Percentiles rank a stretch among this genome's conserved stretches.
Evolutionary conservation across 2,329 filamentous ascomycete genomes (phyloP).

Genomic region (Fusarium illudens): DNA sequence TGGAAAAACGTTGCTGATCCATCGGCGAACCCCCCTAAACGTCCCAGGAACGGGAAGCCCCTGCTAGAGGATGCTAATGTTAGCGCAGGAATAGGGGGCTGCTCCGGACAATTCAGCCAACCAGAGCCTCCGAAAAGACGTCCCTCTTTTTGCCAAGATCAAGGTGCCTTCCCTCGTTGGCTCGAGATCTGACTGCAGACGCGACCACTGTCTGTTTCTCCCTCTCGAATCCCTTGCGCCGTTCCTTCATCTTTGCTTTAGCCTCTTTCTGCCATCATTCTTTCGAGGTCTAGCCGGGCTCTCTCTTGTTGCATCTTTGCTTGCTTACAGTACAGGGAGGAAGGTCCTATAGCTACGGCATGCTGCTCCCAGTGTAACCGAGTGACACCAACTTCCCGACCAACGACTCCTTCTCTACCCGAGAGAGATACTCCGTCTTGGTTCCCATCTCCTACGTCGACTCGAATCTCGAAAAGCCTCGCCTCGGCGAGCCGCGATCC

Average conservation of each 20-base stretch:
- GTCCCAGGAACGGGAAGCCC: conserved; percentile 2
- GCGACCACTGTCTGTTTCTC: neutral
- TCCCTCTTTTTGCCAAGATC: neutral
- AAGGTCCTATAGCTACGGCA: conserved; percentile 12
- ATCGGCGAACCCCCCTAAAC: neutral
- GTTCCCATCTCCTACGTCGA: neutral
- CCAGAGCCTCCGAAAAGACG: conserved; percentile 11
- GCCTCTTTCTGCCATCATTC: neutral
- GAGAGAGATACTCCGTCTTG: neutral
- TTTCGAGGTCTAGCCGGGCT: neutral
- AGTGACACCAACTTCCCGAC: conserved; percentile 16
- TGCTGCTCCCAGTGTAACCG: conserved; percentile 15
- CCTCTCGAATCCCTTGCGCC: neutral
- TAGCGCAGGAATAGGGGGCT: conserved; percentile 7
- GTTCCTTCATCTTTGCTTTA: neutral
- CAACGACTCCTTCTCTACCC: conserved; percentile 1
- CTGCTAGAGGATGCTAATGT: conserved; percentile 5
- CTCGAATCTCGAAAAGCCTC: conserved; percentile 30
- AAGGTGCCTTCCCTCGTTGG: neutral
- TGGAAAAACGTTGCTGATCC: neutral
- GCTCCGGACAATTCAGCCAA: conserved; percentile 6
- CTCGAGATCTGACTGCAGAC: neutral
- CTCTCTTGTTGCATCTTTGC: neutral
- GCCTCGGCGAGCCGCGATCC: conserved; percentile 37
- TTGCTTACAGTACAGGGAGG: neutral